Percentiles rank a stretch among this genome's conserved stretches.
phyloP scores from a whole-genome alignment of 2,329 filamentous ascomycete genomes.

The Sporothrix inflata region DNA sequence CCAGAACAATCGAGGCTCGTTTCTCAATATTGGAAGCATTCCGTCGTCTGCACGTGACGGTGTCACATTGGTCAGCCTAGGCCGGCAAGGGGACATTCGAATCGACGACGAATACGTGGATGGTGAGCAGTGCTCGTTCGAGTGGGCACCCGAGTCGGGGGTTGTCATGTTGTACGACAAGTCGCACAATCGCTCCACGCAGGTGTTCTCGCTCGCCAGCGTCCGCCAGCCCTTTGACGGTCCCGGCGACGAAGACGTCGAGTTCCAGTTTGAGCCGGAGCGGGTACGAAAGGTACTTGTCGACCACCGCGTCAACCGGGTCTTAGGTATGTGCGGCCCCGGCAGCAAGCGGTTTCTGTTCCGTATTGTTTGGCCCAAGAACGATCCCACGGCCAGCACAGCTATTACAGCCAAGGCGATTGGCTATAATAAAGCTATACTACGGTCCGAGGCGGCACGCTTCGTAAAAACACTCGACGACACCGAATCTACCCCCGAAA shows the following conservation, averaged over 20 bases:
- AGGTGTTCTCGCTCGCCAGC: not conserved
- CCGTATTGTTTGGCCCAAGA: not conserved
- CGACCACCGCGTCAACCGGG: not conserved
- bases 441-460: too few relatives aligned
- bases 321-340: not conserved
- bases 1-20: too few relatives aligned
- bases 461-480: not conserved
- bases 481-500: not conserved
- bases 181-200: not conserved
- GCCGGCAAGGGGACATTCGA: not conserved
- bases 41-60: not conserved
- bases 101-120: not conserved
- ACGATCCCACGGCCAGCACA: not conserved
- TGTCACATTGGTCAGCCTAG: not conserved
- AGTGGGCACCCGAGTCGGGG: not conserved
- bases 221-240: not conserved
- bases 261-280: not conserved
- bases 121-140: not conserved
- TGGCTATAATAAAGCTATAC: too few relatives aligned
- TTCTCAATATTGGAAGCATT: too few relatives aligned
- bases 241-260: not conserved
- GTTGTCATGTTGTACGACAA: conserved; percentile 14
- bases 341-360: not conserved
- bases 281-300: not conserved
- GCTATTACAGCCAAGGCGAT: not conserved